These are phyloP conservation scores for Penicillium sp. DNA, from an alignment of 2,329 filamentous ascomycete species.

Conservation along the genomic window DNA sequence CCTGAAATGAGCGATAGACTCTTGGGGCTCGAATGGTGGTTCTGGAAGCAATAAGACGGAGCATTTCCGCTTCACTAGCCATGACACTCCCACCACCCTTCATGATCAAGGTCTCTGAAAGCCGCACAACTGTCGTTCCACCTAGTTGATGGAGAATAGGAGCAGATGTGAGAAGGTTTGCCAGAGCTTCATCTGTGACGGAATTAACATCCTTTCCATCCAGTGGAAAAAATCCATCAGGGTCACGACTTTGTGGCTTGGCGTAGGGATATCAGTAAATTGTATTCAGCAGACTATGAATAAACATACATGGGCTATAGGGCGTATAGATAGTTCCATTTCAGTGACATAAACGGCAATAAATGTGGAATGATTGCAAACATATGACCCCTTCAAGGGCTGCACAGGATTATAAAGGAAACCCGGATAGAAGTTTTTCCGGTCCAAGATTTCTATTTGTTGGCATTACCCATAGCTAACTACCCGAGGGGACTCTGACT, in stretches of 20 bases:
- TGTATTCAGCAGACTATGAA: no score
- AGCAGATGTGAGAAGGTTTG: constrained; percentile 11
- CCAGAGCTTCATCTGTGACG: constrained; percentile 13
- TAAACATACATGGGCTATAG: no score
- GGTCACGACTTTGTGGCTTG: not conserved
- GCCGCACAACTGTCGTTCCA: constrained; percentile 22
- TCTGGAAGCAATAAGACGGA: constrained; percentile 20
- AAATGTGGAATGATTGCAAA: no score
- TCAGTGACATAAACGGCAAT: no score
- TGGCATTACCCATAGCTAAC: no score
- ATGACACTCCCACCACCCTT: constrained; percentile 24
- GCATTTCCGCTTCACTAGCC: constrained; percentile 20
- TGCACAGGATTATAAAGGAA: no score
- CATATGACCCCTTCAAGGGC: no score
- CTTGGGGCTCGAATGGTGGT: constrained; percentile 20
- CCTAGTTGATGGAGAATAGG: constrained; percentile 19
- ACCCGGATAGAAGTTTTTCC: no score
- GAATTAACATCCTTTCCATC: constrained; percentile 12
- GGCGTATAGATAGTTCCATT: no score
- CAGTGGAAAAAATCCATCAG: constrained; percentile 4
- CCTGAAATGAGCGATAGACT: constrained; percentile 22
- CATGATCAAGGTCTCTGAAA: constrained; percentile 21
- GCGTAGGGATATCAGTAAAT: no score
- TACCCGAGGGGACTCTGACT: no score
- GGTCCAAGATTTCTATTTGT: no score